Percentiles rank a stretch among this genome's conserved stretches.
Evolutionary conservation across 805 yeast species (phyloP).

Genomic region (Ogataea methanolica): DNA sequence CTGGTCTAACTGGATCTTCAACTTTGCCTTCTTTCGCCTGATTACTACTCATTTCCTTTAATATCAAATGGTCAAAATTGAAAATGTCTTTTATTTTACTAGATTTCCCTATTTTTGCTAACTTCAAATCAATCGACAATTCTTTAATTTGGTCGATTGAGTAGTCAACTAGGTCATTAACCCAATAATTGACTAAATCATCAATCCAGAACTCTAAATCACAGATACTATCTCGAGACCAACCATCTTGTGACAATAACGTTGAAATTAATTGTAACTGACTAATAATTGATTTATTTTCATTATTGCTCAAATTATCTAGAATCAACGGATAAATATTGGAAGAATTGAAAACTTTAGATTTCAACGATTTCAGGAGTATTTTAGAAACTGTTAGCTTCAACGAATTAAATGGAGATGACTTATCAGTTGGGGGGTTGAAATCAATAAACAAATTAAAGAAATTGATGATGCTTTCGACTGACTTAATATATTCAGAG

Average conservation of each 20-base stretch:
- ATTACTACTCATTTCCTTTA: slow-evolving; percentile 1
- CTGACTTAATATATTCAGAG: slow-evolving; percentile 10
- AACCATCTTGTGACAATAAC: slow-evolving; percentile 20
- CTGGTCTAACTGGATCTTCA: not conserved
- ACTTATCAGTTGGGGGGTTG: slow-evolving; percentile 3
- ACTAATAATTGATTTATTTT: slow-evolving; percentile 2
- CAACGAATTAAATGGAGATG: slow-evolving; percentile 11
- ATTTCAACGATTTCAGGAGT: slow-evolving; percentile 16
- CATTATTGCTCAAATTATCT: slow-evolving; percentile 15
- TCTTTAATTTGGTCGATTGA: slow-evolving; percentile 24
- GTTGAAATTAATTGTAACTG: slow-evolving; percentile 17
- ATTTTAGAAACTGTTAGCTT: slow-evolving; percentile 17
- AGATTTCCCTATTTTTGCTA: slow-evolving; percentile 4
- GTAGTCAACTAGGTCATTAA: slow-evolving; percentile 19
- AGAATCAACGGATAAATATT: slow-evolving; percentile 25
- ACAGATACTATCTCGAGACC: slow-evolving; percentile 28
- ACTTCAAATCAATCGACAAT: slow-evolving; percentile 12
- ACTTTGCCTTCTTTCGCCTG: not conserved
- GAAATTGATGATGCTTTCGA: slow-evolving; percentile 19
- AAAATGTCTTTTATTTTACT: slow-evolving; percentile 9
- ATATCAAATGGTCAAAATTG: slow-evolving; percentile 1
- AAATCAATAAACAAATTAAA: slow-evolving; percentile 18
- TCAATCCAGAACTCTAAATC: slow-evolving; percentile 33
- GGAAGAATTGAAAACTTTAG: slow-evolving; percentile 17
- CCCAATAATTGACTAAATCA: slow-evolving; percentile 27